Evolutionary conservation across 2,329 filamentous ascomycete genomes (phyloP).

Genomic region (Hypomyces rosellus): DNA sequence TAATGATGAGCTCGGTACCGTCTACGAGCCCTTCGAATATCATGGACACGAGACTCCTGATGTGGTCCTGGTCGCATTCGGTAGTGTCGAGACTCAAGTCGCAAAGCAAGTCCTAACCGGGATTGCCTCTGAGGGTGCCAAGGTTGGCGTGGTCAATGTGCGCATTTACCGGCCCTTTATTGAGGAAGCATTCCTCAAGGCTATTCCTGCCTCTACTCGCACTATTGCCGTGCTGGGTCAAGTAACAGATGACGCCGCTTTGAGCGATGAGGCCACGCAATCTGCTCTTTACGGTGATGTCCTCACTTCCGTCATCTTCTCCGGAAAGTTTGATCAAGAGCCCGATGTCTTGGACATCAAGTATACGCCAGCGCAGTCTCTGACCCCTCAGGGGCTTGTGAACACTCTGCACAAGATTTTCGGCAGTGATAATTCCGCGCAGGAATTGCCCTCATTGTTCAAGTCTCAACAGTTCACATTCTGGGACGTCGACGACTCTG

Average conservation of each 20-base stretch:
- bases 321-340: constrained; percentile 54
- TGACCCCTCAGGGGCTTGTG: constrained; percentile 51
- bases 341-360: constrained; percentile 77
- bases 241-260: constrained; percentile 65
- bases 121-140: constrained; percentile 65
- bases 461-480: constrained; percentile 81
- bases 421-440: constrained; percentile 48
- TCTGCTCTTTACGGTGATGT: constrained; percentile 93
- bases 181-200: constrained; percentile 85
- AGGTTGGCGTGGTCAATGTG: constrained; percentile 83
- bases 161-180: constrained; percentile 92
- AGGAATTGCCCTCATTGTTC: constrained; percentile 37
- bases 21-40: constrained; percentile 93
- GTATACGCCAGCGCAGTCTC: constrained; percentile 63
- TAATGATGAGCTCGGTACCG: constrained; percentile 88
- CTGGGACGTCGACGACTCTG: constrained; percentile 81
- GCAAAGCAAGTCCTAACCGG: constrained; percentile 72
- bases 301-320: constrained; percentile 76
- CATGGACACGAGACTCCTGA: constrained; percentile 74
- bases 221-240: constrained; percentile 84
- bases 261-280: constrained; percentile 67
- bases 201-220: constrained; percentile 67
- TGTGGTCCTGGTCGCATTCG: constrained; percentile 84
- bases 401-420: constrained; percentile 44
- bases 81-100: constrained; percentile 82